phyloP scores from a whole-genome alignment of 2,329 filamentous ascomycete species.

The Sclerotinia sclerotiorum region DNA sequence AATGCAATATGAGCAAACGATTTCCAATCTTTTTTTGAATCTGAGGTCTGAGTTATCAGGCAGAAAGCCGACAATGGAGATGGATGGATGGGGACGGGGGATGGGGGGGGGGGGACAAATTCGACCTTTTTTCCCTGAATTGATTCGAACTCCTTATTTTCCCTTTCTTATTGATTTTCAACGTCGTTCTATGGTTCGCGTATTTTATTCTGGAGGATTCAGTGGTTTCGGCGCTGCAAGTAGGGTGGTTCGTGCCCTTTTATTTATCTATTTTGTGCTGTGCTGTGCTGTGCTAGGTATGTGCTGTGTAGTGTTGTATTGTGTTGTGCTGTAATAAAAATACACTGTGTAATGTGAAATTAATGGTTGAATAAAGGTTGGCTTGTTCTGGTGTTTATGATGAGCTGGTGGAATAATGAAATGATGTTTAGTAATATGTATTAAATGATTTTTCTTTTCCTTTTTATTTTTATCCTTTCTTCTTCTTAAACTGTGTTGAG shows the following conservation, averaged over 20 bases:
- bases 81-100: background rate
- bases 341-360: background rate
- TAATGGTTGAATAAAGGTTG: background rate
- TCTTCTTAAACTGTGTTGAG: too few relatives aligned
- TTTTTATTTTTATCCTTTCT: too few relatives aligned
- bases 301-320: background rate
- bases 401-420: too few relatives aligned
- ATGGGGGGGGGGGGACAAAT: background rate
- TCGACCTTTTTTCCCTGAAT: background rate
- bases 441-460: too few relatives aligned
- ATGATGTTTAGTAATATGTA: too few relatives aligned
- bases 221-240: constrained; percentile 1
- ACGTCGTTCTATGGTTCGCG: background rate
- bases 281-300: background rate
- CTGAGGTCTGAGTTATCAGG: background rate
- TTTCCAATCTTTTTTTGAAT: constrained; percentile 8
- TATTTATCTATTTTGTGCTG: background rate
- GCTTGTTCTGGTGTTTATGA: too few relatives aligned
- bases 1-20: constrained; percentile 11
- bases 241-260: constrained; percentile 8
- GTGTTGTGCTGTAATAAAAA: too few relatives aligned
- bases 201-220: background rate
- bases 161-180: background rate
- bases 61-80: background rate
- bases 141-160: background rate